Conservation (phyloP, 306 rosid genomes). For the Erythrophleum fordii region DNA sequence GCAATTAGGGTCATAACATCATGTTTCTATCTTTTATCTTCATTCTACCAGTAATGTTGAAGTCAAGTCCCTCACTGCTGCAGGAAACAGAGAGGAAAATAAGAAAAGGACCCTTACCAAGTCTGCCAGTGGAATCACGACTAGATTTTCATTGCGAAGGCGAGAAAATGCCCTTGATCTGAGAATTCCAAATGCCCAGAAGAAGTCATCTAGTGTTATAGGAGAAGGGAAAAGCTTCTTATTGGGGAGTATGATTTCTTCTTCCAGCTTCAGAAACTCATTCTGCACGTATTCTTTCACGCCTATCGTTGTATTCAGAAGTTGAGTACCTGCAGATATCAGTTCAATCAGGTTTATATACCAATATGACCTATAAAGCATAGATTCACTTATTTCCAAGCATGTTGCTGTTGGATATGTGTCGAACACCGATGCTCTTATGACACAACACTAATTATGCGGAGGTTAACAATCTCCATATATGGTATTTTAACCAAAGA, state of each 20-base stretch:
- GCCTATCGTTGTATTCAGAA: slow-evolving; percentile 76
- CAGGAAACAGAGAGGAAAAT: slow-evolving; percentile 25
- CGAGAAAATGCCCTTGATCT: slow-evolving; percentile 97
- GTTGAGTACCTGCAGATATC: slow-evolving; percentile 81
- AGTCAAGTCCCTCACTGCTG: neutral
- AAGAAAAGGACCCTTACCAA: slow-evolving; percentile 61
- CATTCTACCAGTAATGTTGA: slow-evolving; percentile 1
- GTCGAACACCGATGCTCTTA: neutral
- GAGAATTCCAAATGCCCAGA: slow-evolving; percentile 96
- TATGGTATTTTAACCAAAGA: too few relatives aligned
- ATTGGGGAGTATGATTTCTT: slow-evolving; percentile 77
- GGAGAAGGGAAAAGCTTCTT: slow-evolving; percentile 77
- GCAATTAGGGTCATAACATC: neutral
- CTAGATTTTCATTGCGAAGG: slow-evolving; percentile 83
- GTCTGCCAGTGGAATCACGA: slow-evolving; percentile 84
- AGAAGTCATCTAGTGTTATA: slow-evolving; percentile 86
- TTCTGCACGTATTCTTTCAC: slow-evolving; percentile 85
- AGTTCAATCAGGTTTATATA: slow-evolving; percentile 33
- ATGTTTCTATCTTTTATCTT: slow-evolving; percentile 17
- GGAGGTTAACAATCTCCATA: too few relatives aligned
- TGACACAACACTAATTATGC: too few relatives aligned
- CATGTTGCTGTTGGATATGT: neutral
- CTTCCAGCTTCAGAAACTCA: slow-evolving; percentile 75
- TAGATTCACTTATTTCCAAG: neutral
- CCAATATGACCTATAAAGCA: neutral